A percentile compares a stretch with the other conserved stretches of the same genome.
These are phyloP conservation scores for Solanum neorickii DNA, from an alignment of 257 asterid species.

Conservation along the genomic window DNA sequence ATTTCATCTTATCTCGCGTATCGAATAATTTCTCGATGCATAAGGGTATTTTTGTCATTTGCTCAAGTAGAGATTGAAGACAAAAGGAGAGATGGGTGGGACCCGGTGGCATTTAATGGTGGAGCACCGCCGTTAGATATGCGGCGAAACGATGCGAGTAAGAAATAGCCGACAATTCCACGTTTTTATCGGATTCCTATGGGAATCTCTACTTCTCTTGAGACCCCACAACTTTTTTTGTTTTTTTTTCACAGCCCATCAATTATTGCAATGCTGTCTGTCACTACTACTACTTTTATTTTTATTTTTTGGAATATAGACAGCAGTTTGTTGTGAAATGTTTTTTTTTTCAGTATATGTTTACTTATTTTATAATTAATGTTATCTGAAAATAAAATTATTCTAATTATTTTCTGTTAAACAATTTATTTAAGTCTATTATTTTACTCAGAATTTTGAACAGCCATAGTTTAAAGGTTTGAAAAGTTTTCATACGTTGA, in stretches of 20 bases:
- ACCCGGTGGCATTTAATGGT: not conserved
- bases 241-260: not conserved
- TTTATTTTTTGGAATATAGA: not conserved
- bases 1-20: not conserved
- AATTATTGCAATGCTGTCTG: not conserved
- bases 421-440: too few species aligned
- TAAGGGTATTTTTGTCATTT: not conserved
- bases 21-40: not conserved
- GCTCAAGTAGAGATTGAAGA: not conserved
- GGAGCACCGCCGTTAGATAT: constrained; percentile 22
- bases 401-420: not conserved
- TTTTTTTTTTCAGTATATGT: too few species aligned
- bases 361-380: too few species aligned
- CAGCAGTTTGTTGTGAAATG: not conserved
- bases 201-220: not conserved
- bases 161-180: constrained; percentile 4
- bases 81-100: not conserved
- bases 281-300: not conserved
- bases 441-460: not conserved
- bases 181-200: constrained; percentile 5
- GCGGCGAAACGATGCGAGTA: constrained; percentile 36
- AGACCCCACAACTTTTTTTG: not conserved
- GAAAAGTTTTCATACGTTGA: not conserved
- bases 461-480: not conserved
- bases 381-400: too few species aligned